Base-by-base conservation (phyloP, 2,329 filamentous ascomycete species). In the Aspergillus eucalypticola region DNA sequence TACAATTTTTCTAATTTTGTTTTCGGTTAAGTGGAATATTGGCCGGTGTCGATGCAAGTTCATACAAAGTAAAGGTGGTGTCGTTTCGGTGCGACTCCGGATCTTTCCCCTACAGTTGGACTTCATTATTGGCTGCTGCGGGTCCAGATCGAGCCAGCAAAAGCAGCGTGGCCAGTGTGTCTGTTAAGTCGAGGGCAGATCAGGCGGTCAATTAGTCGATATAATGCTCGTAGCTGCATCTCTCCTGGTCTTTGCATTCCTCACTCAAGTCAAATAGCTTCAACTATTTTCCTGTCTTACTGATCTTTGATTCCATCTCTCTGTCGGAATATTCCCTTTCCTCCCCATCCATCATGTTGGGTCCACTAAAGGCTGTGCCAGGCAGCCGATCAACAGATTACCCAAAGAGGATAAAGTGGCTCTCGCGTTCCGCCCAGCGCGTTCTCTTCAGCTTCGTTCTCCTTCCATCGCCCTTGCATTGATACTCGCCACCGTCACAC, bases 391-490 rank as follows among this genome's bases (percentile, higher is more conserved):
- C 68, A 73, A 73, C 71, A 72, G 46, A 73, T 63, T 74, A 62
- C 71, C 69, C 56, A 64, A 74, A 71, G 46, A 68, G 72, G 73
- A 72, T 74, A 75, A 74, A 75, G 73, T 75, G 72, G 69, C 67
- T 68, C 62, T 68, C 71, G 70, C 70, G 69, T 72, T 59, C 66
- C 67, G 62, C 59, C 60, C 56, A 35, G 42, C 61, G 60, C 66
- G 64, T 64, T 55, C 57, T 50, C 35, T 19, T 46, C 55, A 50
- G 49, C 38, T 56, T 50, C 39, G 38, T 38, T 58, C 53, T 58
- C 44, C 59, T 58, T 54, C 52, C 39, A 38, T 59, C 51, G 35
- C 65, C 69, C 67, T 69, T 66, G 62, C 67, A 48, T 63, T 51
- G 60, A 29, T 56, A 49, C 44, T 54, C 58, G 44, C 44, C 58